A percentile compares a stretch with the other conserved stretches of the same genome.
phyloP scores from a whole-genome alignment of 2,329 filamentous ascomycete species.

The Trichoderma aggressivum region DNA sequence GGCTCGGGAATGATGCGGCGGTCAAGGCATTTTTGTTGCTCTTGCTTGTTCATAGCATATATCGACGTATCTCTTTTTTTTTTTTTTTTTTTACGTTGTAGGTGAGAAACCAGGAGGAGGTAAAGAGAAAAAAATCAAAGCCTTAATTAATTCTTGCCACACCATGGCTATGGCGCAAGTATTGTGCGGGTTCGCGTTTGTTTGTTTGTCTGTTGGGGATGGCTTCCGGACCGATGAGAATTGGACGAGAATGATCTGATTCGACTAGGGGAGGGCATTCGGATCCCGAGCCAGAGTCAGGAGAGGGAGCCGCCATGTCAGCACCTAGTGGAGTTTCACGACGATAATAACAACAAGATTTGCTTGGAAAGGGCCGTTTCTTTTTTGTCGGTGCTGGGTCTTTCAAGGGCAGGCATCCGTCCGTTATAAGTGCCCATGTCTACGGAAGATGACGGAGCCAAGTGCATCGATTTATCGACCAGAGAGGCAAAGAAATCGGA shows the following conservation, averaged over 20 bases:
- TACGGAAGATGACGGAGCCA: neutral
- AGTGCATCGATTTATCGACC: neutral
- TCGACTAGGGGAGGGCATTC: neutral
- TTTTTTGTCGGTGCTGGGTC: neutral
- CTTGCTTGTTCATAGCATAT: slow-evolving; percentile 6
- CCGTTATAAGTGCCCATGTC: slow-evolving; percentile 10
- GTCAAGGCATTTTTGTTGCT: slow-evolving; percentile 17
- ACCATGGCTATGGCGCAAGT: neutral
- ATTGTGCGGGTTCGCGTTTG: neutral
- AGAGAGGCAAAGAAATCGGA: neutral
- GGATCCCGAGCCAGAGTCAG: neutral
- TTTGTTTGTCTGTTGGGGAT: neutral
- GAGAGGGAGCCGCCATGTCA: neutral
- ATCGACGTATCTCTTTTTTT: neutral
- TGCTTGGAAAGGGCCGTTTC: neutral
- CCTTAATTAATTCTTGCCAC: neutral
- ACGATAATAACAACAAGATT: neutral
- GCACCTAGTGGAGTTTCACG: slow-evolving; percentile 4
- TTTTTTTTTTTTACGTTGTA: neutral
- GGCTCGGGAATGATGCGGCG: slow-evolving; percentile 8
- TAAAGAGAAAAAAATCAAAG: neutral
- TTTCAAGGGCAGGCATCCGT: neutral
- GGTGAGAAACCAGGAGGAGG: neutral
- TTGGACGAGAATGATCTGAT: neutral
- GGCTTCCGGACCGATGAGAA: neutral